Evolutionary conservation across 352 stramenopile genomes (phyloP).

Genomic region (Globisporangium spiculum): DNA sequence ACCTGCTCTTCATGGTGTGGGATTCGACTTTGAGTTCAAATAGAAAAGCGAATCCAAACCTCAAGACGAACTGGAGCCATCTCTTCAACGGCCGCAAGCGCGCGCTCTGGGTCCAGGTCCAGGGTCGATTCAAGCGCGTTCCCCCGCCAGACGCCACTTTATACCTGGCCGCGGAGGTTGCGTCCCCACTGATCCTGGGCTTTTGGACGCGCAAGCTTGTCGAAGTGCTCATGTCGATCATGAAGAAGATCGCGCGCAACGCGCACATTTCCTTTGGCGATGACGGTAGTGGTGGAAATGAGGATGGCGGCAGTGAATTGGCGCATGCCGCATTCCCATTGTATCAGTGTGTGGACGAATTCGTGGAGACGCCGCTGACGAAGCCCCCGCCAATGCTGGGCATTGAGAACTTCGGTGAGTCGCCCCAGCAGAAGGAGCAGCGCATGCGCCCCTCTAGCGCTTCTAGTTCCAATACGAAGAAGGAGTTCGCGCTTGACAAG

Average conservation of each 20-base stretch:
- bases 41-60: neutral
- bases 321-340: slow-evolving; percentile 52
- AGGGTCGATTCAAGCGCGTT: slow-evolving; percentile 54
- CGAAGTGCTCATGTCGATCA: slow-evolving; percentile 31
- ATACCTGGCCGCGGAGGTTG: slow-evolving; percentile 53
- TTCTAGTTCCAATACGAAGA: slow-evolving; percentile 19
- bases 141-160: slow-evolving; percentile 28
- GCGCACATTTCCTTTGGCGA: slow-evolving; percentile 41
- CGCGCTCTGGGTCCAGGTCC: slow-evolving; percentile 54
- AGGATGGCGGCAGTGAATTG: slow-evolving; percentile 24
- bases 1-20: slow-evolving; percentile 35
- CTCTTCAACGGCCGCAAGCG: slow-evolving; percentile 37
- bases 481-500: slow-evolving; percentile 28
- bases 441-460: slow-evolving; percentile 10
- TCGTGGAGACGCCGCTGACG: slow-evolving; percentile 28
- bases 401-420: slow-evolving; percentile 35
- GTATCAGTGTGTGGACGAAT: slow-evolving; percentile 46
- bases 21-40: slow-evolving; percentile 16
- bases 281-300: neutral
- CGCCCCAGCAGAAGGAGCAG: slow-evolving; percentile 20
- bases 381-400: slow-evolving; percentile 26
- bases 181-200: slow-evolving; percentile 23
- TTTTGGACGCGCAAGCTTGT: slow-evolving; percentile 39
- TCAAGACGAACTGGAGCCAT: slow-evolving; percentile 22
- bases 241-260: slow-evolving; percentile 34